Conservation (phyloP, 2,329 filamentous ascomycete species). For the Stemphylium lycopersici region DNA sequence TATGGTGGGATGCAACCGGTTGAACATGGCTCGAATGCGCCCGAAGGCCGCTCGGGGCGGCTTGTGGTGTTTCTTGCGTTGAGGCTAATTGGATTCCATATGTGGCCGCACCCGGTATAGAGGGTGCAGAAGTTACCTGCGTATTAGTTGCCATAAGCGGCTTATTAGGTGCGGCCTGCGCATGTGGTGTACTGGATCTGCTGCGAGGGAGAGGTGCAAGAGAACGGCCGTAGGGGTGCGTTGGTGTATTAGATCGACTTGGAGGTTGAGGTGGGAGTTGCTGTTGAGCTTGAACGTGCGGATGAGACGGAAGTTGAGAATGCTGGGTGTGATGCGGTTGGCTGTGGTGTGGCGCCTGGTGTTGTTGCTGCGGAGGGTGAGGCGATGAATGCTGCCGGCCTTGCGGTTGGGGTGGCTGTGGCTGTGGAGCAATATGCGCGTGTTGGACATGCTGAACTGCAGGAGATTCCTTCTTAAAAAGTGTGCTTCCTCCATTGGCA, state of each 20-base stretch:
- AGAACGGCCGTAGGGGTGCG: constrained; percentile 27
- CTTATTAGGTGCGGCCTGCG: constrained; percentile 27
- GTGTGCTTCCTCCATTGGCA: constrained; percentile 24
- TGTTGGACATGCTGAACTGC: constrained; percentile 25
- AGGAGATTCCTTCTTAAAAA: constrained; percentile 29
- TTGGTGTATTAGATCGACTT: constrained; percentile 35
- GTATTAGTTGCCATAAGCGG: constrained; percentile 20
- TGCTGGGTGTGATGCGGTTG: constrained; percentile 16
- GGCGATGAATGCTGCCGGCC: constrained; percentile 13
- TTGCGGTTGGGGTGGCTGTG: constrained; percentile 19
- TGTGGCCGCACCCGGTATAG: constrained; percentile 21
- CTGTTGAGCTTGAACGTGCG: constrained; percentile 24
- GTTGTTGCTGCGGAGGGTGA: constrained; percentile 2
- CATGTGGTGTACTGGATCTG: constrained; percentile 38
- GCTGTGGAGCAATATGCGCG: constrained; percentile 26
- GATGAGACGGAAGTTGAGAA: constrained; percentile 20
- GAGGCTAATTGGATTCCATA: constrained; percentile 29
- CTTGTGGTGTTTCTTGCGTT: constrained; percentile 17
- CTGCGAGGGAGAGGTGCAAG: constrained; percentile 35
- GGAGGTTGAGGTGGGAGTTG: constrained; percentile 25
- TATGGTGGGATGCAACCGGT: constrained; percentile 13
- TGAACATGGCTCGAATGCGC: constrained; percentile 15
- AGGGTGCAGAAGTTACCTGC: constrained; percentile 15
- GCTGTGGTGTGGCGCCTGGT: constrained; percentile 11
- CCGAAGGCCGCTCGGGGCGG: constrained; percentile 10